These are phyloP conservation scores for Ceratobasidium sp. DNA, from an alignment of 1,284 basidiomycete genomes.

Conservation along the genomic window DNA sequence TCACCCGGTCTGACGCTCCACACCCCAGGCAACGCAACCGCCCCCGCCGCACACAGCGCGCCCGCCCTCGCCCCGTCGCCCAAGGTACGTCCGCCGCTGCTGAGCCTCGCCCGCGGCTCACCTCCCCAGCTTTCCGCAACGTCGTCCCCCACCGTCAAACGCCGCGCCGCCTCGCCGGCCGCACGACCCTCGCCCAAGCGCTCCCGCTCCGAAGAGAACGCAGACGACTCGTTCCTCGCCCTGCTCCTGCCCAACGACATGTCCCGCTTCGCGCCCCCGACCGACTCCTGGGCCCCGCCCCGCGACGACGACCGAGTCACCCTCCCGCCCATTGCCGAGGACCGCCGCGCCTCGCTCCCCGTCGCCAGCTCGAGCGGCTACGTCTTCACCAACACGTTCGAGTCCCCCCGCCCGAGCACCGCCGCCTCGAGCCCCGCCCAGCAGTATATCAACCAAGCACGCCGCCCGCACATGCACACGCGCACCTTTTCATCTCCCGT, in stretches of 20 bases:
- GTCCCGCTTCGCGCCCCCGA: constrained; percentile 24
- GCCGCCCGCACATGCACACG: constrained; percentile 22
- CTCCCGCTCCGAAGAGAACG: constrained; percentile 20
- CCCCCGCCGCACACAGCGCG: not conserved
- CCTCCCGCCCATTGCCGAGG: constrained; percentile 38
- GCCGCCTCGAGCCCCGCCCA: constrained; percentile 11
- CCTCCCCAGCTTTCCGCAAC: constrained; percentile 9
- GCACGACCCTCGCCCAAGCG: constrained; percentile 30
- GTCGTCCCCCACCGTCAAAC: constrained; percentile 28
- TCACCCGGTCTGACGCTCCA: not conserved
- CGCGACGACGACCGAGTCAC: constrained; percentile 39
- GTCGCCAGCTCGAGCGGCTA: constrained; percentile 35
- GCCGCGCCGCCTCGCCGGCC: constrained; percentile 29
- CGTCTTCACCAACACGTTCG: constrained; percentile 42
- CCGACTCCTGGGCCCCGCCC: constrained; percentile 18
- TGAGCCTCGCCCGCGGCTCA: not conserved
- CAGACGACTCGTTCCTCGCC: constrained; percentile 37
- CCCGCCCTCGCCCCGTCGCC: not conserved
- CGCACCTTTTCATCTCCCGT: constrained; percentile 36
- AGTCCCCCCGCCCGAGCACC: constrained; percentile 40
- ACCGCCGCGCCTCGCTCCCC: constrained; percentile 8
- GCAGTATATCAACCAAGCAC: constrained; percentile 2
- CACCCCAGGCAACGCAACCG: not conserved
- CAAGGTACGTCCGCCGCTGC: not conserved
- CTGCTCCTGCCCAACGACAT: constrained; percentile 15